Conservation (phyloP, 1,284 basidiomycete genomes). For the Sphaerobolus stellatus region DNA sequence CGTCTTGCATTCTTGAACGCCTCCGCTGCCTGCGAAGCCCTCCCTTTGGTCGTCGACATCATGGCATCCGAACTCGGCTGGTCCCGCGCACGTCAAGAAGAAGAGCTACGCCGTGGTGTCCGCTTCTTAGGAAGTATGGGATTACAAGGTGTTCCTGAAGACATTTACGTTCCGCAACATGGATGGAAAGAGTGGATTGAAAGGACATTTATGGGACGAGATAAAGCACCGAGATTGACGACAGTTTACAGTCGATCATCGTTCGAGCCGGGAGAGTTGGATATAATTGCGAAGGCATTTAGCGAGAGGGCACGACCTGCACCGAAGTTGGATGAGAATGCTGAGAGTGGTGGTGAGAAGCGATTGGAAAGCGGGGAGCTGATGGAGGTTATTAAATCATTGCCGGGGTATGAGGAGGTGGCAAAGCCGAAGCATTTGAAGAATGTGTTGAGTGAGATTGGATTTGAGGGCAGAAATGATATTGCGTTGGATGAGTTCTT, state of each 20-base stretch:
- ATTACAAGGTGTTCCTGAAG: slow-evolving; percentile 44
- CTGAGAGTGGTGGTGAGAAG: slow-evolving; percentile 16
- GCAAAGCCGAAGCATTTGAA: slow-evolving; percentile 60
- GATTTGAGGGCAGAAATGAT: slow-evolving; percentile 52
- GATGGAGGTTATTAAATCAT: slow-evolving; percentile 43
- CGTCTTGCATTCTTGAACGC: slow-evolving; percentile 93
- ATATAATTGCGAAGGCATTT: slow-evolving; percentile 60
- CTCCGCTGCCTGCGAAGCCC: slow-evolving; percentile 79
- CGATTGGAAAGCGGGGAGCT: slow-evolving; percentile 40
- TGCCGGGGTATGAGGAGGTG: slow-evolving; percentile 54
- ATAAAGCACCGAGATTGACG: slow-evolving; percentile 15
- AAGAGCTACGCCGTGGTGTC: slow-evolving; percentile 63
- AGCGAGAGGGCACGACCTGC: slow-evolving; percentile 32
- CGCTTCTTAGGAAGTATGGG: slow-evolving; percentile 78
- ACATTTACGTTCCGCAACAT: slow-evolving; percentile 15
- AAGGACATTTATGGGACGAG: slow-evolving; percentile 20
- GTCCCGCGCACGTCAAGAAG: slow-evolving; percentile 55
- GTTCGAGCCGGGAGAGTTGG: slow-evolving; percentile 72
- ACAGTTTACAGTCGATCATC: slow-evolving; percentile 52
- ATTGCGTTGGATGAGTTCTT: slow-evolving; percentile 79
- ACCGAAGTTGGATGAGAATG: slow-evolving; percentile 21
- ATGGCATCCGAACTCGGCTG: slow-evolving; percentile 88
- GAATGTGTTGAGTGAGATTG: slow-evolving; percentile 75
- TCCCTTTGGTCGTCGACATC: slow-evolving; percentile 88
- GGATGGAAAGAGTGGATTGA: slow-evolving; percentile 38